Conservation (phyloP, 805 yeast species). For the Lipomyces japonicus region DNA sequence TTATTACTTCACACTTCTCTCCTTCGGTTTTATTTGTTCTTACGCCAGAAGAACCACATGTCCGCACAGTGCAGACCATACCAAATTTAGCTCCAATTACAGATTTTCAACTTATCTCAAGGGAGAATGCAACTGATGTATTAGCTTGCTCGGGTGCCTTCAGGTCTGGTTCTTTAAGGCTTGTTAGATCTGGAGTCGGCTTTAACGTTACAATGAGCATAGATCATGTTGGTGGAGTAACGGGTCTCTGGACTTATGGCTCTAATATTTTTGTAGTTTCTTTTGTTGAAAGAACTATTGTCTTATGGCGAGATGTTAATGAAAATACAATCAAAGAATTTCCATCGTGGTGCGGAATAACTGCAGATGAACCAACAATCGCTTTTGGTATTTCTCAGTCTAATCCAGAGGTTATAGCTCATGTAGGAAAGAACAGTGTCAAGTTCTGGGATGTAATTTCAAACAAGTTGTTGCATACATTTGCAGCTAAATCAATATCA, state of each 20-base stretch:
- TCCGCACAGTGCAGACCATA: constrained; percentile 18
- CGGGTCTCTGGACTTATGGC: constrained; percentile 23
- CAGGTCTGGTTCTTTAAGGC: constrained; percentile 25
- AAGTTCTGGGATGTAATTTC: background rate
- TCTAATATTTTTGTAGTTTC: constrained; percentile 18
- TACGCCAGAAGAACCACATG: constrained; percentile 16
- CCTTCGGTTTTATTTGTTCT: constrained; percentile 25
- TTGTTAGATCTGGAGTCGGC: constrained; percentile 27
- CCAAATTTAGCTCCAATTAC: constrained; percentile 29
- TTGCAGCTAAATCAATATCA: background rate
- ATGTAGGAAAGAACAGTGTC: constrained; percentile 3
- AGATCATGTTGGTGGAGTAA: constrained; percentile 11
- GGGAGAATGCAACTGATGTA: constrained; percentile 18
- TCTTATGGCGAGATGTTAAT: constrained; percentile 14
- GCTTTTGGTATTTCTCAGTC: constrained; percentile 1
- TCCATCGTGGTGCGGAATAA: constrained; percentile 13
- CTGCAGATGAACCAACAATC: constrained; percentile 13
- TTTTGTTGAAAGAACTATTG: constrained; percentile 20
- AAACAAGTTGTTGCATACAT: background rate
- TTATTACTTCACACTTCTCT: constrained; percentile 29
- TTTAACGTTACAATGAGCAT: constrained; percentile 19
- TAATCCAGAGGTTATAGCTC: background rate
- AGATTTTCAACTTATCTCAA: constrained; percentile 20
- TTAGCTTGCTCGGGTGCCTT: constrained; percentile 30
- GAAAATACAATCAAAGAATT: constrained; percentile 8